Evolutionary conservation across 257 asterid genomes (phyloP), one percentile per base, ranked within the genome.

Genomic region (Solanum etuberosum): DNA sequence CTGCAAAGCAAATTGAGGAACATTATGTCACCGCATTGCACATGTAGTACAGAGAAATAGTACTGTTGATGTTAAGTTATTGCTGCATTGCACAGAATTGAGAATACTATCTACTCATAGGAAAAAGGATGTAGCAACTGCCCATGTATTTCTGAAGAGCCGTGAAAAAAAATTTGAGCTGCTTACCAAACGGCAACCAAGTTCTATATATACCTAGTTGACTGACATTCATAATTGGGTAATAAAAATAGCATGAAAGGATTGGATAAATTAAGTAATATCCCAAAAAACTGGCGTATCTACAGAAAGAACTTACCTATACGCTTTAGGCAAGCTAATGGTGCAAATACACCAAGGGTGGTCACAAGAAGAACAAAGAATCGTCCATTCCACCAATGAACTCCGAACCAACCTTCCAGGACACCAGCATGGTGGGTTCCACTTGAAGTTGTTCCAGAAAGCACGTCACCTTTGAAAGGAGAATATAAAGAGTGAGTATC

Each of bases 381-480:
- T 54, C 98, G 91, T 20, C 94, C 92, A 86, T 91, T 95, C 96
- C 96, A 95, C 97, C 98, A 95, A 9, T 90, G 97, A 86, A 34
- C 90, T 78, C 98, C 98, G 72, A 93, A 95, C 98, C 98, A 95
- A 81, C 95, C 92, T 93, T 94, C 98, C 74, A 94, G 81, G 80
- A 94, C 98, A 90, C 98, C 98, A 65, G 95, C 92, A 87, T 95
- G 97, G 88, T 95, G 98, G 87, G 89, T 74, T 83, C 96, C 97
- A 86, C 61, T 91, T 29, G 95, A 90, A 27, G 95, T 87, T 67
- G 98, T 93, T 92, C 98, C 98, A 83, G 98, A 94, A 85, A 95
- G 96, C 91, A 95, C 98, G 83, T 95, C 98, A 86, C 98, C 98
- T 94, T 86, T 61, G 88, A 83, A 88, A 76, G 83, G 67, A 88